Evolutionary conservation across 2,329 filamentous ascomycete species (phyloP).

Genomic region (Talaromyces sp.): DNA sequence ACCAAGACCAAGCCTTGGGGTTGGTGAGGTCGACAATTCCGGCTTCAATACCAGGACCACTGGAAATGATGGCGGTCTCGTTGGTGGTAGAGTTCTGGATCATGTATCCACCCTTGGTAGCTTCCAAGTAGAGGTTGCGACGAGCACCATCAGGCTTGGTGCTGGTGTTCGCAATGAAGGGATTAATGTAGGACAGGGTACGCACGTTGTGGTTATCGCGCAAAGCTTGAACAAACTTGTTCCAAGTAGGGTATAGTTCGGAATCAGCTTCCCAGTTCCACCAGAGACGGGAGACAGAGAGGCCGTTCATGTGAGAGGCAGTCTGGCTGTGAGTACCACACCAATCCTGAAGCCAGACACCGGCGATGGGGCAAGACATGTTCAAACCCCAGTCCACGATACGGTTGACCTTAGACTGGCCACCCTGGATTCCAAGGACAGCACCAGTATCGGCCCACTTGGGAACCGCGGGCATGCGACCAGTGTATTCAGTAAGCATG

Average conservation of each 20-base stretch:
- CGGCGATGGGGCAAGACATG: constrained; percentile 35
- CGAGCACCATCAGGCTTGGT: constrained; percentile 35
- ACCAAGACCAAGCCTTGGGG: constrained; percentile 33
- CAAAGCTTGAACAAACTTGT: constrained; percentile 37
- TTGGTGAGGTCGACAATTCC: constrained; percentile 43
- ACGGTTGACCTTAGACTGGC: constrained; percentile 37
- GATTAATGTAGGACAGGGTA: constrained; percentile 37
- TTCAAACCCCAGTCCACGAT: constrained; percentile 37
- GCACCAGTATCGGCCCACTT: constrained; percentile 32
- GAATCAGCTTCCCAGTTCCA: constrained; percentile 45
- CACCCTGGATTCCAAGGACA: constrained; percentile 42
- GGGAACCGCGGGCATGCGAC: constrained; percentile 37
- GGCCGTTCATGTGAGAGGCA: constrained; percentile 32
- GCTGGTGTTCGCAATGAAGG: constrained; percentile 40
- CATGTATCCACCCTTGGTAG: constrained; percentile 31
- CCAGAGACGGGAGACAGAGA: constrained; percentile 41
- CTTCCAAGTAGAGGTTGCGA: constrained; percentile 37
- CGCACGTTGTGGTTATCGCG: constrained; percentile 36
- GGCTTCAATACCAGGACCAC: constrained; percentile 40
- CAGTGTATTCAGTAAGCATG: constrained; percentile 38
- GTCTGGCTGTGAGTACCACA: constrained; percentile 37
- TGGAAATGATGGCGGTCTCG: constrained; percentile 36
- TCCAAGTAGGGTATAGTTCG: constrained; percentile 38
- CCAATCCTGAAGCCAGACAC: constrained; percentile 44
- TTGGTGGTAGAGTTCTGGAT: constrained; percentile 40